These are phyloP conservation scores for Hyphopichia pseudoburtonii DNA, from an alignment of 1,139 yeast genomes.

Conservation along the genomic window DNA sequence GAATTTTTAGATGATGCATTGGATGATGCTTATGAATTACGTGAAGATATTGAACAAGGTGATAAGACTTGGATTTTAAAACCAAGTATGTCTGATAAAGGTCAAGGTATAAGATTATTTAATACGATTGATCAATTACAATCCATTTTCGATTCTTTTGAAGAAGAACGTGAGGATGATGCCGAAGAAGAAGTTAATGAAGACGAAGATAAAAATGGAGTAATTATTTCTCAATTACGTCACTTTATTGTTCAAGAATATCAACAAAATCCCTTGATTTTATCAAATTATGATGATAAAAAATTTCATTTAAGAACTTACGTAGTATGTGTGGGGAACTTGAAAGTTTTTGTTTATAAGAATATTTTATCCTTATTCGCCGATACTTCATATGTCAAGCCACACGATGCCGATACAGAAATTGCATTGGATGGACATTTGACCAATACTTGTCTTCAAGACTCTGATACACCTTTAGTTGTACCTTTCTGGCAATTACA, in stretches of 20 bases:
- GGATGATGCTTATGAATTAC: constrained; percentile 86
- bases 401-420: constrained; percentile 24
- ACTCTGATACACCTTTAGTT: constrained; percentile 49
- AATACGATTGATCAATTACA: constrained; percentile 77
- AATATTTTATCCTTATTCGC: constrained; percentile 84
- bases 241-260: constrained; percentile 90
- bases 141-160: constrained; percentile 79
- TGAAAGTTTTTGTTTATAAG: constrained; percentile 75
- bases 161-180: constrained; percentile 61
- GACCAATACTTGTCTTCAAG: constrained; percentile 91
- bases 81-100: constrained; percentile 97
- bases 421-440: constrained; percentile 68
- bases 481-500: constrained; percentile 64
- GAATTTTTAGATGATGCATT: constrained; percentile 91
- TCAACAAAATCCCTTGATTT: constrained; percentile 61
- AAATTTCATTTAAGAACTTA: constrained; percentile 90
- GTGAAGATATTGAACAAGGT: constrained; percentile 68
- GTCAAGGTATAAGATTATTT: constrained; percentile 89
- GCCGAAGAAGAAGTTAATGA: constrained; percentile 37
- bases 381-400: constrained; percentile 49
- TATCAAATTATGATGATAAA: constrained; percentile 58
- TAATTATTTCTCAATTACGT: constrained; percentile 82
- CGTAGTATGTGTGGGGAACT: constrained; percentile 72
- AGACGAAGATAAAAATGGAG: constrained; percentile 48
- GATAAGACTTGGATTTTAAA: constrained; percentile 83